Evolutionary conservation across 2,329 filamentous ascomycete genomes (phyloP).

Genomic region (Fusarium napiforme): DNA sequence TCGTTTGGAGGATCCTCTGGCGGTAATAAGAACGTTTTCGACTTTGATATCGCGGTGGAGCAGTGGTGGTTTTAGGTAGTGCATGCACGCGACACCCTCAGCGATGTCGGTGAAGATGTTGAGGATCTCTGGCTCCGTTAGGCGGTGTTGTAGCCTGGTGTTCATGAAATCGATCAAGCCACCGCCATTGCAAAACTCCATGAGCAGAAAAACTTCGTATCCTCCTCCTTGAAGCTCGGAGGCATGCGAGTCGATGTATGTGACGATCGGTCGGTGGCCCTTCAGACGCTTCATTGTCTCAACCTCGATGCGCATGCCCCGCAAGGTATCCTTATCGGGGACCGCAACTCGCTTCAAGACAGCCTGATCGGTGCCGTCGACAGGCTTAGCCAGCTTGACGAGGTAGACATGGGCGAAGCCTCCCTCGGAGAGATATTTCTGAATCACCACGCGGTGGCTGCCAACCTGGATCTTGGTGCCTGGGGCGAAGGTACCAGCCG

Average conservation of each 20-base stretch:
- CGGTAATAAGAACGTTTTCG: slow-evolving; percentile 93
- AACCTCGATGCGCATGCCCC: slow-evolving; percentile 97
- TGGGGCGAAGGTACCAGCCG: slow-evolving; percentile 88
- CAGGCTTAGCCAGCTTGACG: slow-evolving; percentile 81
- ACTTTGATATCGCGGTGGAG: slow-evolving; percentile 97
- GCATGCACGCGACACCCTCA: slow-evolving; percentile 98
- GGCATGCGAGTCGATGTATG: slow-evolving; percentile 97
- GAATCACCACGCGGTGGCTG: slow-evolving; percentile 89
- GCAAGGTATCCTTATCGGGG: slow-evolving; percentile 92
- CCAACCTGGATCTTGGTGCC: slow-evolving; percentile 98
- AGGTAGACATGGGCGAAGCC: slow-evolving; percentile 99
- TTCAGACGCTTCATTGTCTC: slow-evolving; percentile 99
- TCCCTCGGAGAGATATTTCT: slow-evolving; percentile 97
- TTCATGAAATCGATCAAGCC: slow-evolving; percentile 99
- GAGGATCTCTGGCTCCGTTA: slow-evolving; percentile 97
- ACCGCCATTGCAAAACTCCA: slow-evolving; percentile 96
- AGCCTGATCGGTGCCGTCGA: slow-evolving; percentile 82
- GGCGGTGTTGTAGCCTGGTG: slow-evolving; percentile 91
- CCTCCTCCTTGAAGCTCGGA: slow-evolving; percentile 92
- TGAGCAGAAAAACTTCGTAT: slow-evolving; percentile 97
- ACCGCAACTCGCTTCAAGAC: slow-evolving; percentile 96
- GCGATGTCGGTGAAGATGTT: slow-evolving; percentile 97
- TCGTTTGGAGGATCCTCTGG: slow-evolving; percentile 70
- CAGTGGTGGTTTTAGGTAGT: slow-evolving; percentile 93
- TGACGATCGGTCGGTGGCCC: slow-evolving; percentile 95